These are phyloP conservation scores for Athelia psychrophila DNA, from an alignment of 1,284 basidiomycete genomes.

Conservation along the genomic window DNA sequence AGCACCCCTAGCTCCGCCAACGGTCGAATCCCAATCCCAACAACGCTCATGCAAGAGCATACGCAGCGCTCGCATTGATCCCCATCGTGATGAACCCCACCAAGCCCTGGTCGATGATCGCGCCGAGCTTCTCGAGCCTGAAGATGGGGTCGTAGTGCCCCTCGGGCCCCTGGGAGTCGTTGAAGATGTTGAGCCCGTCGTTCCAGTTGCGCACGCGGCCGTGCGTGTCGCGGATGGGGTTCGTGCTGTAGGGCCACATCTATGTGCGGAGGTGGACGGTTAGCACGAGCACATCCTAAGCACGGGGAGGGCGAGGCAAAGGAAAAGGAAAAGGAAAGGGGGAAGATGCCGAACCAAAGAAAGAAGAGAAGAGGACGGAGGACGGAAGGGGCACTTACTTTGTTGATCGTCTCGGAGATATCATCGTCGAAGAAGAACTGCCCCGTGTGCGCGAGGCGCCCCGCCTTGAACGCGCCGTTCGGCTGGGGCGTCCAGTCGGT, in stretches of 20 bases:
- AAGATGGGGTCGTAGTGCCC: neutral
- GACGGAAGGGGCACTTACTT: constrained; percentile 23
- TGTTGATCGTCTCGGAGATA: constrained; percentile 46
- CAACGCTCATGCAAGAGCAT: too few species aligned
- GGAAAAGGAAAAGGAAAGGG: neutral
- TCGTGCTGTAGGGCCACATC: constrained; percentile 47
- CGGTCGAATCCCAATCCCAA: too few species aligned
- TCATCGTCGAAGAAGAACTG: constrained; percentile 69
- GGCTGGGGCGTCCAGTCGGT: constrained; percentile 30
- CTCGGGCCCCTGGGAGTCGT: constrained; percentile 27
- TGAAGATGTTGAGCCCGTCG: constrained; percentile 49
- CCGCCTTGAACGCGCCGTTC: constrained; percentile 44
- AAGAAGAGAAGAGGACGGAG: neutral
- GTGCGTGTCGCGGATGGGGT: constrained; percentile 40
- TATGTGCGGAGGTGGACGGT: constrained; percentile 6
- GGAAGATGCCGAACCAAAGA: too few species aligned
- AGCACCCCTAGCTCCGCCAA: too few species aligned
- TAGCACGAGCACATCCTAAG: neutral
- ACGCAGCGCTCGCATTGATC: too few species aligned
- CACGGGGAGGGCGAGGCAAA: neutral
- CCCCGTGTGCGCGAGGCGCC: constrained; percentile 50
- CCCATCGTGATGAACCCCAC: neutral
- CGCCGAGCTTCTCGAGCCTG: neutral
- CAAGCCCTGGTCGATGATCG: neutral
- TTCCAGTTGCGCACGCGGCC: constrained; percentile 48